Evolutionary conservation across 208 protist species (phyloP).

Genomic region (Wallacemonas sp.): DNA sequence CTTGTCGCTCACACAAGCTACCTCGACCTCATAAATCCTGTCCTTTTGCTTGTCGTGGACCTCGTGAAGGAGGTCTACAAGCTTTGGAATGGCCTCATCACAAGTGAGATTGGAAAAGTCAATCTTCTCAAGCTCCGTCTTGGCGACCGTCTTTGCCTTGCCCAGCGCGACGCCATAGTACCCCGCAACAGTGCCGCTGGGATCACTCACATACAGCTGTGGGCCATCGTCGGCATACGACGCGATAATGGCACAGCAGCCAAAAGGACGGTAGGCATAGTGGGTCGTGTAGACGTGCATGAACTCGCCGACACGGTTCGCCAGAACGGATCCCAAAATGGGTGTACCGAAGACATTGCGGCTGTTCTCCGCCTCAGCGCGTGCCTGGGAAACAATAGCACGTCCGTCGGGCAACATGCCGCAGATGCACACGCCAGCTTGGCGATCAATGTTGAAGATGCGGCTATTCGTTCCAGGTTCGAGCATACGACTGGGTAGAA

Average conservation of each 20-base stretch:
- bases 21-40: constrained; percentile 97
- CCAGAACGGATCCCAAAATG: constrained; percentile 93
- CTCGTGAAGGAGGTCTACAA: constrained; percentile 93
- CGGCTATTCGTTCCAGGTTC: constrained; percentile 94
- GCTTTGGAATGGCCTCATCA: constrained; percentile 93
- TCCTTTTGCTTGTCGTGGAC: constrained; percentile 91
- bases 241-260: constrained; percentile 94
- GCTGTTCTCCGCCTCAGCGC: constrained; percentile 94
- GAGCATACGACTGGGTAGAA: constrained; percentile 97
- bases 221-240: constrained; percentile 94
- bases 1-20: constrained; percentile 96
- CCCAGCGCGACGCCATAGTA: constrained; percentile 97
- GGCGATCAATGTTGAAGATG: constrained; percentile 94
- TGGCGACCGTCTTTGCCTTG: constrained; percentile 97
- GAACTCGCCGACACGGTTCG: constrained; percentile 88
- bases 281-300: constrained; percentile 97
- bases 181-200: constrained; percentile 94
- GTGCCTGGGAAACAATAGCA: constrained; percentile 92
- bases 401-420: constrained; percentile 97
- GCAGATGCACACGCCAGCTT: constrained; percentile 93
- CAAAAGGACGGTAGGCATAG: constrained; percentile 96
- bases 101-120: constrained; percentile 93
- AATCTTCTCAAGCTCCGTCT: constrained; percentile 98
- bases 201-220: constrained; percentile 97
- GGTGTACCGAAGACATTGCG: constrained; percentile 88